Percentiles rank a stretch among this genome's conserved stretches.
Conservation (phyloP, 345 rosid genomes). For the Erysimum cheiranthoides region DNA sequence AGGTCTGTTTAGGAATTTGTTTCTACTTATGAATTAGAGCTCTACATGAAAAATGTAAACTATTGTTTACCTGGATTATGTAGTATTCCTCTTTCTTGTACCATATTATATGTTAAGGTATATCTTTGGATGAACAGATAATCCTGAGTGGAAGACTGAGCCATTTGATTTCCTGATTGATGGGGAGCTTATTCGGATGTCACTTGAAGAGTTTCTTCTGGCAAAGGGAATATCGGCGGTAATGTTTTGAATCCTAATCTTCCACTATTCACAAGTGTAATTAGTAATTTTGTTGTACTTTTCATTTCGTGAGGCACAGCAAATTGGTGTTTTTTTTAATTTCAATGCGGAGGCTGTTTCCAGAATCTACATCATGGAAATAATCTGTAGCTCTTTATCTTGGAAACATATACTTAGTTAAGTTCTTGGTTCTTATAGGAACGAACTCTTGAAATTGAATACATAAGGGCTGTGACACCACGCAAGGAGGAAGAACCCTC, state of each 20-base stretch:
- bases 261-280: background rate
- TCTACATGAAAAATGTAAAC: background rate
- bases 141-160: conserved; percentile 71
- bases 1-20: background rate
- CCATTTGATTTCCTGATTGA: conserved; percentile 90
- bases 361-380: background rate
- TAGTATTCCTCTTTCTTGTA: background rate
- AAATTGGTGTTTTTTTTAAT: background rate
- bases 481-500: conserved; percentile 81
- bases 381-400: background rate
- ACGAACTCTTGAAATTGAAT: conserved; percentile 86
- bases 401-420: background rate
- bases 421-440: conserved; percentile 59
- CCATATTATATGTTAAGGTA: background rate
- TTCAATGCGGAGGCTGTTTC: background rate
- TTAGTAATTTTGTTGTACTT: background rate
- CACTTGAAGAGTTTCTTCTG: conserved; percentile 82
- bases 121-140: conserved; percentile 51
- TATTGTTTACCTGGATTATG: background rate
- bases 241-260: conserved; percentile 30
- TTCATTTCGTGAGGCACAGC: conserved; percentile 14
- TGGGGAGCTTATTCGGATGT: conserved; percentile 94
- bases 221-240: conserved; percentile 94
- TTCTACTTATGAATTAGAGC: background rate
- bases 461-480: conserved; percentile 83